Base-by-base conservation (phyloP, 345 rosid species). In the Kernera saxatilis region DNA sequence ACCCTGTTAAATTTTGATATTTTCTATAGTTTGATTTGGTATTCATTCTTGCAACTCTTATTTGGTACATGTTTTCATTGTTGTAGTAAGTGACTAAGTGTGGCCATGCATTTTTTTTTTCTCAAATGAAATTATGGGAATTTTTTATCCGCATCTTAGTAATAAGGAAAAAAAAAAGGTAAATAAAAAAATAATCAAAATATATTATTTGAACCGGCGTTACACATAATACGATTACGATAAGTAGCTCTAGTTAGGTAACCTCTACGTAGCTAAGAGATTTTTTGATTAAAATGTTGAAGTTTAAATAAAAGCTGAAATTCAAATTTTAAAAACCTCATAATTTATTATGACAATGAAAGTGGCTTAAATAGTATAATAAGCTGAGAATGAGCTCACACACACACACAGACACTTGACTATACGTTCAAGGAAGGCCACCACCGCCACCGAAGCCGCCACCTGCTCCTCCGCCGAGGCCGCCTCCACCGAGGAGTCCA, bases 401-500 rank as follows among this genome's bases (percentile, higher is more conserved):
- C 53, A 52, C 53, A 52, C 60, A 65, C 49, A 40, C 21, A 64
- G 29, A 29, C 75, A 36, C 50, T 46, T 43, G 25, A 48, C 11
- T 17, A 3, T 22, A 21, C 48, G 40, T 33, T 74, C 78, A 74
- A 67, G 78, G 78, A 69, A 69, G 36, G 7, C 77, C 77, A 40
- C 33, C 32, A 41, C 39, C 77, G 29, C 65, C 78, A 22, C 72
- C 65, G 17, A 77, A 35, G 19, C 67, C 79, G 6, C 64, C 79
- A 69, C 70, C 62, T 1, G 64, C 78, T 14, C 75, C 70, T 9
- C 82, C 77, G 0, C 48, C 74, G 1, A 78, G 58, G 8, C 46
- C 76, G 0, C 75, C 81, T 26, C 86, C 88, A 55, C 70, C 71
- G 2, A 79, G 78, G 32, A 77, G 45, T 32, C 77, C 81, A 19